These are phyloP conservation scores for Cicer yamashitae DNA, from an alignment of 306 rosid genomes.

Conservation along the genomic window DNA sequence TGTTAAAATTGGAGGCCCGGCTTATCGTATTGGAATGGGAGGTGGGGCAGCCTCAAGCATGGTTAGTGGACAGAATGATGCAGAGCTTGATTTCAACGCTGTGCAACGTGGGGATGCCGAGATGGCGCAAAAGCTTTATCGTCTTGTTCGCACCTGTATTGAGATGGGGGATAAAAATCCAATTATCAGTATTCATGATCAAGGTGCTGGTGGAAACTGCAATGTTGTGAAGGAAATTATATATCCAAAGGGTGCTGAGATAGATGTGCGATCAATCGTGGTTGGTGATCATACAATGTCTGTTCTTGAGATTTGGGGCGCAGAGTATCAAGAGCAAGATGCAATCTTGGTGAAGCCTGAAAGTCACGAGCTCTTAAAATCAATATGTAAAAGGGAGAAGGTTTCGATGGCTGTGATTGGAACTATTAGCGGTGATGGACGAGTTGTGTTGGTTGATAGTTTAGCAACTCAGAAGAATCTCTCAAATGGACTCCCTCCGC, in stretches of 20 bases:
- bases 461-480: slow-evolving; percentile 57
- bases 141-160: slow-evolving; percentile 91
- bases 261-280: slow-evolving; percentile 71
- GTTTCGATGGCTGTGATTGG: slow-evolving; percentile 95
- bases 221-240: slow-evolving; percentile 92
- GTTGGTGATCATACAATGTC: slow-evolving; percentile 95
- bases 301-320: slow-evolving; percentile 95
- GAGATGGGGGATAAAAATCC: slow-evolving; percentile 93
- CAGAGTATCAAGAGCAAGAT: slow-evolving; percentile 94
- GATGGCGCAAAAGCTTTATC: slow-evolving; percentile 92
- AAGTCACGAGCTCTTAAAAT: slow-evolving; percentile 64
- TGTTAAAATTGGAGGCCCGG: slow-evolving; percentile 96
- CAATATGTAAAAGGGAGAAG: slow-evolving; percentile 80
- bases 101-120: slow-evolving; percentile 98
- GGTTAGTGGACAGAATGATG: slow-evolving; percentile 97
- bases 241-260: slow-evolving; percentile 82
- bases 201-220: slow-evolving; percentile 96
- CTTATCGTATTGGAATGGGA: slow-evolving; percentile 96
- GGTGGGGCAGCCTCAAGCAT: slow-evolving; percentile 98
- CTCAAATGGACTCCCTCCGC: slow-evolving; percentile 66
- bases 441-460: slow-evolving; percentile 73
- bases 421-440: slow-evolving; percentile 76
- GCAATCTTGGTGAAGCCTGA: slow-evolving; percentile 89
- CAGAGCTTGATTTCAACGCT: slow-evolving; percentile 93
- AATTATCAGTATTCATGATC: slow-evolving; percentile 89